Evolutionary conservation across 1,284 basidiomycete genomes (phyloP), one percentile per base, ranked within the genome.

Genomic region (Fomitopsis palustris): DNA sequence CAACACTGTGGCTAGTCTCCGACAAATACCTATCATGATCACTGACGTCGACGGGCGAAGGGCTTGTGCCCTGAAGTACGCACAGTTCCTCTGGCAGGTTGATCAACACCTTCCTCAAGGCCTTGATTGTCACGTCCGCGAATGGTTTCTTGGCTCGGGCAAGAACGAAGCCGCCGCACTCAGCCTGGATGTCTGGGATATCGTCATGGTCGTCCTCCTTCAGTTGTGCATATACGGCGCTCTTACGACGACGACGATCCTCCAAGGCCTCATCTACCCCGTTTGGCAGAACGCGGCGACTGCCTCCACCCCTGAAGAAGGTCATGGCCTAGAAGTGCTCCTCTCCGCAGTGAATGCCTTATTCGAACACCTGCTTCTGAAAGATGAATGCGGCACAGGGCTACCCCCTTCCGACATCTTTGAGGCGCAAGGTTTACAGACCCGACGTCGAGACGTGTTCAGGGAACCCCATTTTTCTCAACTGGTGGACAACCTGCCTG

Each of bases 51-150:
- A 70, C 55, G 77, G 72, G 29, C 81, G 81, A 12, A 74, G 77
- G 56, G 73, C 74, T 37, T 84, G 81, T 64, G 84, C 86, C 8
- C 64, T 86, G 31, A 80, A 84, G 45, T 93, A 90, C 66, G 87
- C 83, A 3, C 72, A 74, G 12, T 90, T 93, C 66, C 75, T 93
- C 21, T 78, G 83, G 65, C 81, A 88, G 60, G 78, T 92, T 54
- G 87, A 92, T 64, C 83, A 88, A 61, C 88, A 91, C 66, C 78
- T 91, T 16, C 84, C 90, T 0, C 72, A 78, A 21, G 88, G 88
- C 3, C 79, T 92, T 39, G 86, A 92, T 64, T 75, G 77, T 19
- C 82, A 87, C 59, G 81, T 91, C 9, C 75, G 86, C 21, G 75
- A 76, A 56, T 93, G 90, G 90, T 84, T 91, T 57, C 68, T 79